These are phyloP conservation scores for Thozetella sp. DNA, from an alignment of 495 filamentous ascomycete species.

Conservation along the genomic window DNA sequence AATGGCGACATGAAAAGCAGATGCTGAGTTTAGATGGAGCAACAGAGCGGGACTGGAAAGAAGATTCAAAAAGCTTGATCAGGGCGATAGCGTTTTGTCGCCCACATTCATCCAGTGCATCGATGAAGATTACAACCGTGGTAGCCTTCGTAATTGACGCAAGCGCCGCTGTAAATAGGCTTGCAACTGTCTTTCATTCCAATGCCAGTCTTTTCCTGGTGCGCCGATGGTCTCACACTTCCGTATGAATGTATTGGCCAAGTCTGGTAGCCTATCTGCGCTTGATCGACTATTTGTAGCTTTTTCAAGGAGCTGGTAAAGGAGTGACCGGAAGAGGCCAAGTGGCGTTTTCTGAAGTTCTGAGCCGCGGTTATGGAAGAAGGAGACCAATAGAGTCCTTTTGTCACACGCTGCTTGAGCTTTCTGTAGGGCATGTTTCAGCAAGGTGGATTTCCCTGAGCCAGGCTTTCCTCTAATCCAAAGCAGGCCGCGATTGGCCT, in stretches of 20 bases:
- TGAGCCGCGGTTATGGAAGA: not conserved
- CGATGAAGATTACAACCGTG: slow-evolving; percentile 18
- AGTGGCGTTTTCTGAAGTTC: not conserved
- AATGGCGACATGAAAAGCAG: slow-evolving; percentile 35
- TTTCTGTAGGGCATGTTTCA: not conserved
- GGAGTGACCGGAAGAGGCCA: not conserved
- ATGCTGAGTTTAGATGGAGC: slow-evolving; percentile 22
- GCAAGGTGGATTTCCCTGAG: not conserved
- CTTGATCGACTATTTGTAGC: too few species aligned
- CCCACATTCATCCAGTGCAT: slow-evolving; percentile 29
- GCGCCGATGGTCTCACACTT: not conserved
- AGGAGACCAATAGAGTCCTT: not conserved
- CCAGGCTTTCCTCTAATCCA: not conserved
- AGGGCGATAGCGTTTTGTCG: slow-evolving; percentile 16
- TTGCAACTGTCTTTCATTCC: not conserved
- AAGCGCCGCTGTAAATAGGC: slow-evolving; percentile 1
- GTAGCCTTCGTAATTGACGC: not conserved
- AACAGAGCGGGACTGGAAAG: not conserved
- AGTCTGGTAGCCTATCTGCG: not conserved
- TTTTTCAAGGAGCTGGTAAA: not conserved
- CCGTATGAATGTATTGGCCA: not conserved
- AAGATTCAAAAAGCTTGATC: slow-evolving; percentile 12
- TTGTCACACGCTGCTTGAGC: not conserved
- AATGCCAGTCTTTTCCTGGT: not conserved
- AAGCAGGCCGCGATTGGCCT: not conserved